phyloP scores from a whole-genome alignment of 306 rosid genomes.

The Sphenostylis stenocarpa region DNA sequence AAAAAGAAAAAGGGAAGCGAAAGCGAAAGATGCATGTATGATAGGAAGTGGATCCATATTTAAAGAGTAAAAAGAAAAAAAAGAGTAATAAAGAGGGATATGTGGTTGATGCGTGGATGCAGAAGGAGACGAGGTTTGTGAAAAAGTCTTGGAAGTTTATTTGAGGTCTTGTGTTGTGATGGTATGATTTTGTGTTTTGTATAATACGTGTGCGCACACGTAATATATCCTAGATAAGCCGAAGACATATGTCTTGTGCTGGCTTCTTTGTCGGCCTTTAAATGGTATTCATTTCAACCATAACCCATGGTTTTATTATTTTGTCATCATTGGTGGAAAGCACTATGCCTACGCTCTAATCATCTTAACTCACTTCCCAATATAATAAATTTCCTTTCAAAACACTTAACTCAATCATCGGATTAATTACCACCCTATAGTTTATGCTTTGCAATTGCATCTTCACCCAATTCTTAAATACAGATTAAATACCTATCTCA shows the following conservation, averaged over 20 bases:
- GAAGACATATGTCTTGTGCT: slow-evolving; percentile 55
- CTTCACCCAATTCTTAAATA: background rate
- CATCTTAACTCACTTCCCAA: slow-evolving; percentile 3
- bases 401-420: slow-evolving; percentile 29
- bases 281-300: slow-evolving; percentile 24
- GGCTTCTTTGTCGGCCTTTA: slow-evolving; percentile 55
- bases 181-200: slow-evolving; percentile 27
- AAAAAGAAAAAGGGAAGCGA: background rate
- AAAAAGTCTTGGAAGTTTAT: slow-evolving; percentile 27
- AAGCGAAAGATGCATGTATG: background rate
- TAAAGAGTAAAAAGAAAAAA: background rate
- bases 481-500: background rate
- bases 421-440: background rate
- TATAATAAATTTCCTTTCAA: background rate
- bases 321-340: slow-evolving; percentile 12
- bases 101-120: background rate
- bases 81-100: background rate
- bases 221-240: slow-evolving; percentile 30
- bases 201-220: slow-evolving; percentile 46
- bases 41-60: background rate
- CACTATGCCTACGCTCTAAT: slow-evolving; percentile 8
- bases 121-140: slow-evolving; percentile 32
- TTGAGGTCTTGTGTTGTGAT: slow-evolving; percentile 20
- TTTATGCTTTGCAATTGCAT: background rate
- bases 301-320: slow-evolving; percentile 2